A percentile compares a stretch with the other conserved stretches of the same genome.
phyloP scores from a whole-genome alignment of 176 grass and related monocot genomes.

The Juncus inflexus region DNA sequence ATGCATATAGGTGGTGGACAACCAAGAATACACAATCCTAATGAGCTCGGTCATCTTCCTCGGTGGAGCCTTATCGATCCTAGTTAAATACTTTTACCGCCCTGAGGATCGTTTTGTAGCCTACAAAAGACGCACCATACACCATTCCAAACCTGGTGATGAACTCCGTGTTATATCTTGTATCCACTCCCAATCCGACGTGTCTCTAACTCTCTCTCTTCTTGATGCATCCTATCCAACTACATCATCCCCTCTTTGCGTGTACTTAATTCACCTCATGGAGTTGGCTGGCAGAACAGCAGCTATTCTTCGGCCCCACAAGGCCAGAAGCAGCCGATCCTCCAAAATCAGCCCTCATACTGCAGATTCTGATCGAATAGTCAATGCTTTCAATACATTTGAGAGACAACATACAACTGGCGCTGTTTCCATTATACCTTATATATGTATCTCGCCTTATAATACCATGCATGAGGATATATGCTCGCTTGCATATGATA shows the following conservation, averaged over 20 bases:
- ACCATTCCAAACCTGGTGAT: constrained; percentile 41
- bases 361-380: constrained; percentile 43
- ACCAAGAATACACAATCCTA: constrained; percentile 42
- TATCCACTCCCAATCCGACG: constrained; percentile 60
- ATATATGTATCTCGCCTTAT: constrained; percentile 70
- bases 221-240: constrained; percentile 48
- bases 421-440: constrained; percentile 49
- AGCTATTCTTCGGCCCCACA: constrained; percentile 52
- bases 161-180: constrained; percentile 68
- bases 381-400: constrained; percentile 59
- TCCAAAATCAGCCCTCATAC: constrained; percentile 32
- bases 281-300: constrained; percentile 59
- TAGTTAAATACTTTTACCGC: constrained; percentile 60
- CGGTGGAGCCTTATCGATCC: constrained; percentile 31
- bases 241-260: constrained; percentile 29
- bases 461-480: constrained; percentile 89
- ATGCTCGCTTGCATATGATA: constrained; percentile 71
- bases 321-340: constrained; percentile 19
- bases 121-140: constrained; percentile 48
- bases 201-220: constrained; percentile 45
- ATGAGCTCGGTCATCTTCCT: constrained; percentile 44
- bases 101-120: constrained; percentile 75
- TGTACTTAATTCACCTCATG: constrained; percentile 74
- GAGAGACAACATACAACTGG: constrained; percentile 21
- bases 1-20: constrained; percentile 26